These are phyloP conservation scores for Byssochlamys sp. DNA, from an alignment of 2,329 filamentous ascomycete species.

Conservation along the genomic window DNA sequence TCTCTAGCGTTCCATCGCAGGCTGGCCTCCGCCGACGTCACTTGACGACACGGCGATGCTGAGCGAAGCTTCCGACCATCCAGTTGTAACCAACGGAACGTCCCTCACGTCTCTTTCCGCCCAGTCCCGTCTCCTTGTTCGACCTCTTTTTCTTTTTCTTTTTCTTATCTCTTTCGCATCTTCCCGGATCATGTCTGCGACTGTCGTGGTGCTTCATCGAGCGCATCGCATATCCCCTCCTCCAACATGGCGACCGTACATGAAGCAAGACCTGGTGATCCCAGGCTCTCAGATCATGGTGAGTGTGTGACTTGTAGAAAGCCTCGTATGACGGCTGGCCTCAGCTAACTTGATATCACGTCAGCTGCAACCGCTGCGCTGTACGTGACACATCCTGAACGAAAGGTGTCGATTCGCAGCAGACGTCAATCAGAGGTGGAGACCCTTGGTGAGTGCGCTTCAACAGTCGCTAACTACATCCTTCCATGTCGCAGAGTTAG, in stretches of 20 bases:
- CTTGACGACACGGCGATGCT: background rate
- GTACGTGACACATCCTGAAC: constrained; percentile 41
- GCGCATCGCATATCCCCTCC: constrained; percentile 3
- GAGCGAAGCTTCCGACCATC: background rate
- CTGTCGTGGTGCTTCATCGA: constrained; percentile 3
- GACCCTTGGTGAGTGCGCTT: background rate
- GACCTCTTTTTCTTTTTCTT: constrained; percentile 4
- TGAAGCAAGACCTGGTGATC: constrained; percentile 12
- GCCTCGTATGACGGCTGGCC: background rate
- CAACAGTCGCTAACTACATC: background rate
- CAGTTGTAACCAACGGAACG: background rate
- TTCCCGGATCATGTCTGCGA: background rate
- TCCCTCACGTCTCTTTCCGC: background rate
- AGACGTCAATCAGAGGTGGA: background rate
- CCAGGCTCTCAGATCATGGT: constrained; percentile 28
- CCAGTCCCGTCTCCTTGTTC: constrained; percentile 3
- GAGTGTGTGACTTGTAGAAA: constrained; percentile 4
- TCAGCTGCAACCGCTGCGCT: constrained; percentile 54
- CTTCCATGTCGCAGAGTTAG: background rate
- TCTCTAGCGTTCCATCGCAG: too few relatives aligned
- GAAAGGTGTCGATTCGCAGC: constrained; percentile 9
- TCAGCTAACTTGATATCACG: background rate
- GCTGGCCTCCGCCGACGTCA: background rate
- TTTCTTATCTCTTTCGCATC: background rate
- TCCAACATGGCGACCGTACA: constrained; percentile 19